A percentile compares a stretch with the other conserved stretches of the same genome.
Conservation (phyloP, 2,329 filamentous ascomycete species). For the Daldinia eschscholtzii region DNA sequence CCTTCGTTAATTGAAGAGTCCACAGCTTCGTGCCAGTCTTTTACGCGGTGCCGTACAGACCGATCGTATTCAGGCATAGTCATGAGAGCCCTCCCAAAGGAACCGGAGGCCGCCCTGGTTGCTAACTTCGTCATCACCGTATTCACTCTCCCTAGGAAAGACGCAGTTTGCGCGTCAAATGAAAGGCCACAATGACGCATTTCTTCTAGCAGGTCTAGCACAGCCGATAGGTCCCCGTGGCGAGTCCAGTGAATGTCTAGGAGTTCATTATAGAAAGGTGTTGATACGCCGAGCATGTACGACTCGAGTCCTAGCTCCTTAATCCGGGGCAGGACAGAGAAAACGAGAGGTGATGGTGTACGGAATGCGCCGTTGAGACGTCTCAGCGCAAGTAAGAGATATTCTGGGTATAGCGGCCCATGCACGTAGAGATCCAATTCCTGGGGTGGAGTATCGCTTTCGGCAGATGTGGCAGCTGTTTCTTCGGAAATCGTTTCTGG, state of each 20-base stretch:
- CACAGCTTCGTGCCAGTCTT: slow-evolving; percentile 50
- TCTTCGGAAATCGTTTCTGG: background rate
- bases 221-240: slow-evolving; percentile 67
- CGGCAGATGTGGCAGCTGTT: slow-evolving; percentile 5
- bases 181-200: slow-evolving; percentile 74
- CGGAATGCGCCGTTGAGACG: slow-evolving; percentile 69
- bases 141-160: slow-evolving; percentile 54
- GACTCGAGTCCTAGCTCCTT: slow-evolving; percentile 76
- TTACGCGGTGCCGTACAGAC: slow-evolving; percentile 48
- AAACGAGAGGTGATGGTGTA: slow-evolving; percentile 68
- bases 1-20: slow-evolving; percentile 48
- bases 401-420: slow-evolving; percentile 73
- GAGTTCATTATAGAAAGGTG: slow-evolving; percentile 76
- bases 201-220: slow-evolving; percentile 71
- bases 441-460: slow-evolving; percentile 26
- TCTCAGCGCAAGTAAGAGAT: slow-evolving; percentile 68
- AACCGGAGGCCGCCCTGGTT: slow-evolving; percentile 38
- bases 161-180: slow-evolving; percentile 64
- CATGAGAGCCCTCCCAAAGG: slow-evolving; percentile 53
- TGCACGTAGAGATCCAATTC: slow-evolving; percentile 66
- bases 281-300: slow-evolving; percentile 78
- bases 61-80: slow-evolving; percentile 56
- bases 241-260: slow-evolving; percentile 72
- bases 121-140: slow-evolving; percentile 36
- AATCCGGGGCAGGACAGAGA: slow-evolving; percentile 74